These are phyloP conservation scores for Aspergillus floridensis DNA, from an alignment of 2,329 filamentous ascomycete species.

Conservation along the genomic window DNA sequence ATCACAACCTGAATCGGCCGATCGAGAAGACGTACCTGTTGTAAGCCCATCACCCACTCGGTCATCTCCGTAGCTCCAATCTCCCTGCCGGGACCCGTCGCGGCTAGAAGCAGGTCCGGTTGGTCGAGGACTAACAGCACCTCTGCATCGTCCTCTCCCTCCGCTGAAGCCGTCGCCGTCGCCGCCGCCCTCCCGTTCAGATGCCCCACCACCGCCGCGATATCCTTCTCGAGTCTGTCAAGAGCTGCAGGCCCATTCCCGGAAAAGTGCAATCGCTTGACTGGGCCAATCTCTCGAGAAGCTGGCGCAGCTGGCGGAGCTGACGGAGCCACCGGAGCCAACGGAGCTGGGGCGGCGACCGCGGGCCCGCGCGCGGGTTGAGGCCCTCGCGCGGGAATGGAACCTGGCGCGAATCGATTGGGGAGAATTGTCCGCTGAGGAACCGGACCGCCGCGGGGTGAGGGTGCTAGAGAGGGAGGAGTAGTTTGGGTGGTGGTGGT, in stretches of 20 bases:
- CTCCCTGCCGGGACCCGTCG: constrained; percentile 50
- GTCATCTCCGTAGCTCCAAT: constrained; percentile 47
- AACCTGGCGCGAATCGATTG: constrained; percentile 26
- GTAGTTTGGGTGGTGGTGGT: constrained; percentile 13
- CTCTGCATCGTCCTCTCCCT: constrained; percentile 26
- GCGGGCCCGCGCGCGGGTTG: constrained; percentile 11
- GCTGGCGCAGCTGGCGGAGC: constrained; percentile 8
- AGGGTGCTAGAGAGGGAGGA: constrained; percentile 2
- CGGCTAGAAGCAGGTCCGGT: constrained; percentile 63
- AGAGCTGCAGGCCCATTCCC: constrained; percentile 31
- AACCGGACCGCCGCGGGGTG: constrained; percentile 16
- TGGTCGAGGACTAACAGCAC: constrained; percentile 65
- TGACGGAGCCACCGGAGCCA: constrained; percentile 20
- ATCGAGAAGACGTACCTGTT: constrained; percentile 56
- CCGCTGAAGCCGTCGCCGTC: constrained; percentile 15
- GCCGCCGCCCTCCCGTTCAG: constrained; percentile 20
- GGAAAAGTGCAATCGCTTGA: constrained; percentile 30
- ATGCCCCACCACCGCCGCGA: constrained; percentile 32
- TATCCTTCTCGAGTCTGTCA: constrained; percentile 36
- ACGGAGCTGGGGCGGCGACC: constrained; percentile 14
- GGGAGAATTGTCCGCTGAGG: constrained; percentile 26
- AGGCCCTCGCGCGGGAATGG: constrained; percentile 22
- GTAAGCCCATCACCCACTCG: constrained; percentile 57
- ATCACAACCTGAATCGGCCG: background rate
- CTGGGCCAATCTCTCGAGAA: constrained; percentile 19